Evolutionary conservation across 129 eudicot genomes (phyloP), one percentile per base, ranked within the genome.

Genomic region (Escallonia rubra): DNA sequence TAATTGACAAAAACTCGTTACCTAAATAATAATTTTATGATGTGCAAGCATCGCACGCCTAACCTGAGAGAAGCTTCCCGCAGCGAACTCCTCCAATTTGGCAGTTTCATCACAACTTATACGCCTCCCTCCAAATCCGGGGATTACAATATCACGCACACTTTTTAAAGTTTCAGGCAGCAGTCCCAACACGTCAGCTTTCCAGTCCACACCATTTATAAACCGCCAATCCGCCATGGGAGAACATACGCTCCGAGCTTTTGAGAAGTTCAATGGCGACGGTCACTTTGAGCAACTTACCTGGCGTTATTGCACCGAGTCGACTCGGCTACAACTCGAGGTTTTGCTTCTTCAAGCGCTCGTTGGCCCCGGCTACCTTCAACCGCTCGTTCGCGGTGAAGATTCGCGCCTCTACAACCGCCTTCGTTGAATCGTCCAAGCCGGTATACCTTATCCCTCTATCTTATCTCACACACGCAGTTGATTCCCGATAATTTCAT

Each of bases 371-470:
- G 3, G 41, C 63, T 12, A 45, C 76, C 64, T 48, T 59, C 57
- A 49, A 4, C 56, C 71, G 80, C 38, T 61, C 60, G 45, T 74
- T 73, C 65, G 64, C 78, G 13, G 56, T 65, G 45, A 74, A 54
- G 68, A 23, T 63, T 48, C 75, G 71, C 48, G 81, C 92, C 41
- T 71, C 88, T 49, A 46, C 79, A 44, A 54, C 81, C 46, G 76
- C 78, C 65, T 34, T 57, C 62, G 65, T 77, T 13, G 80, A 68
- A 81, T 65, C 34, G 34, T 23, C 86, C 40, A 60, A 59, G 66
- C 76, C 79, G 62, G 90, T 86, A 73, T 44, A 12, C 56, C 48
- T 61, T 73, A 57, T 57, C 59, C 48, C 53, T 66, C 65, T 67
- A 41, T 61, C 14, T 39, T 23, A 0, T 23, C 34, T 23, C 34